Evolutionary conservation across 768 basidiomycete species (phyloP).

Genomic region (Russula ochroleuca): DNA sequence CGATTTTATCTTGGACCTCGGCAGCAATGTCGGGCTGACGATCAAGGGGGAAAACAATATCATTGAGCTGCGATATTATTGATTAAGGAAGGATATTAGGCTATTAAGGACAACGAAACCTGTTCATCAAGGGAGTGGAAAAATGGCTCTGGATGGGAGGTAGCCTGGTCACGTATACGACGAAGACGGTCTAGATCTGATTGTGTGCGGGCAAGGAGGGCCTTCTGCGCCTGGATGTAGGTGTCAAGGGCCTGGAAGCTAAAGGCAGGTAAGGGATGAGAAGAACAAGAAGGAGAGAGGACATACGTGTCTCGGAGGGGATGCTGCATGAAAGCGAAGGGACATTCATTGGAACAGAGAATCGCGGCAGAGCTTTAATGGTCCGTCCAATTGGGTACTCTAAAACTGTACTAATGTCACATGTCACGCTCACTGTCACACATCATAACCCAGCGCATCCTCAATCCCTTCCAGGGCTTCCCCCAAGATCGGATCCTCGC

Average conservation of each 20-base stretch:
- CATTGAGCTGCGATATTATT: conserved; percentile 34
- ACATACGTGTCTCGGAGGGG: conserved; percentile 11
- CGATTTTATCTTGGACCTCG: conserved; percentile 45
- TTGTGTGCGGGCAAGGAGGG: conserved; percentile 55
- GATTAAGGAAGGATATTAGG: not conserved
- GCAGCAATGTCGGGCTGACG: conserved; percentile 44
- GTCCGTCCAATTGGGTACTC: conserved; percentile 5
- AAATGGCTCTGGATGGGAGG: conserved; percentile 37
- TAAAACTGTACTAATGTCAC: not conserved
- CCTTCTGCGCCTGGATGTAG: conserved; percentile 59
- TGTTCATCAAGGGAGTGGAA: conserved; percentile 35
- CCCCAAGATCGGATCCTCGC: conserved; percentile 12
- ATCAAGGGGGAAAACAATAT: conserved; percentile 38
- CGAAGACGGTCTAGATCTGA: conserved; percentile 58
- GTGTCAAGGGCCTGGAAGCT: conserved; percentile 63
- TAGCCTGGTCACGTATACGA: conserved; percentile 40
- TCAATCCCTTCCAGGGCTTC: not conserved
- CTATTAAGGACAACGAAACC: conserved; percentile 33
- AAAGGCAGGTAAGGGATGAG: not conserved
- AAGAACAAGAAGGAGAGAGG: too few relatives aligned
- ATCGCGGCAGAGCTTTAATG: not conserved
- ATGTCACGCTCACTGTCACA: conserved; percentile 6
- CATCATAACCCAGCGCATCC: not conserved
- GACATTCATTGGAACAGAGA: conserved; percentile 14
- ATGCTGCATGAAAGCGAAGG: not conserved